Conservation (phyloP, 805 yeast species). For the Cyberlindnera petersonii region DNA sequence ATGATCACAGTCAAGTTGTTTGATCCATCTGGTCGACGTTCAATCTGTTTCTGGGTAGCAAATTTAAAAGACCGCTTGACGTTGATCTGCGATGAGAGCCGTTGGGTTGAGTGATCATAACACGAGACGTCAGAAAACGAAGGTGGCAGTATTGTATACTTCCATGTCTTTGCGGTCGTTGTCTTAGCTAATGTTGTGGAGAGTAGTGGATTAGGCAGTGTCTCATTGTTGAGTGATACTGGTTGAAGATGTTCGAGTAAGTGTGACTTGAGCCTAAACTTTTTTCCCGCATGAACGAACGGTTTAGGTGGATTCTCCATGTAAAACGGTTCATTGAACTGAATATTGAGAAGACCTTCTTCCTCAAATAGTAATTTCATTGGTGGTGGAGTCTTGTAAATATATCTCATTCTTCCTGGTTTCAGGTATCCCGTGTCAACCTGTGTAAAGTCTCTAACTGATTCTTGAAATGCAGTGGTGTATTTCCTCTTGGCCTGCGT, state of each 20-base stretch:
- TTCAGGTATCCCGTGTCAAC: background rate
- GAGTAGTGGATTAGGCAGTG: conserved; percentile 3
- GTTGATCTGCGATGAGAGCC: conserved; percentile 47
- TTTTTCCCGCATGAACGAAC: conserved; percentile 63
- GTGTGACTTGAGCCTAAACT: conserved; percentile 44
- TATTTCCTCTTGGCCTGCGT: conserved; percentile 9
- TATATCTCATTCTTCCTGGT: conserved; percentile 1
- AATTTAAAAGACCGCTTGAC: conserved; percentile 40
- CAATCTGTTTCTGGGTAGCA: conserved; percentile 31
- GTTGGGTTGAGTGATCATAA: conserved; percentile 3
- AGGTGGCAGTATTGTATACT: conserved; percentile 38
- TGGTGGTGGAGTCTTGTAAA: conserved; percentile 18
- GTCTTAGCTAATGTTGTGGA: background rate
- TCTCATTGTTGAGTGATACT: conserved; percentile 24
- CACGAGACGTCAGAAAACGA: conserved; percentile 43
- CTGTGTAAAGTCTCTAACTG: background rate
- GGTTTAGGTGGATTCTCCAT: conserved; percentile 48
- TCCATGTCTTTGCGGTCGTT: conserved; percentile 35
- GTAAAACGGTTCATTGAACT: conserved; percentile 63
- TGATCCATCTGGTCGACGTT: conserved; percentile 37
- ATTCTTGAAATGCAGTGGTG: conserved; percentile 6
- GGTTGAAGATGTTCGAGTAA: conserved; percentile 32
- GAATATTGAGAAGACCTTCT: conserved; percentile 45
- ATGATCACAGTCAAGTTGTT: conserved; percentile 53
- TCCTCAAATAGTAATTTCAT: conserved; percentile 39